These are phyloP conservation scores for Kodamaea neixiangensis DNA, from an alignment of 805 yeast genomes.

Conservation along the genomic window DNA sequence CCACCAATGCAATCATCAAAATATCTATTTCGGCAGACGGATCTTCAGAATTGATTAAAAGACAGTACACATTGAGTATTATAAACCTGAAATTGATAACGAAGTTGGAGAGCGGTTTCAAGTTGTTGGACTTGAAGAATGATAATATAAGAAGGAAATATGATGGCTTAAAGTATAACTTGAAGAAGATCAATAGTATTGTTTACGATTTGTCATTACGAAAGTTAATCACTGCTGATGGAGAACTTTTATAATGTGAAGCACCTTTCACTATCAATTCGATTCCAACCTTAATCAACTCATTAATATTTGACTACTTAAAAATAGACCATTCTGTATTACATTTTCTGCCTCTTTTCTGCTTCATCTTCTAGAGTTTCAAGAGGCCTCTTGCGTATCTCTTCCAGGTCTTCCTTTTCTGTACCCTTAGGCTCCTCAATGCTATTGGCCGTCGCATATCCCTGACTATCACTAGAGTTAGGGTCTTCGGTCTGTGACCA, in stretches of 20 bases:
- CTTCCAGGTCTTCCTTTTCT: neutral
- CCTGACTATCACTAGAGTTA: neutral
- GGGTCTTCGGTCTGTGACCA: neutral
- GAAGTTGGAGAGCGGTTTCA: constrained; percentile 28
- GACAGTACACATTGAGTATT: constrained; percentile 20
- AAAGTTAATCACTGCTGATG: constrained; percentile 6
- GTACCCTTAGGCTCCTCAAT: neutral
- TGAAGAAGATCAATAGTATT: constrained; percentile 27
- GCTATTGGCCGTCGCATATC: neutral
- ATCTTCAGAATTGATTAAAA: constrained; percentile 1
- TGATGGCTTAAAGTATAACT: constrained; percentile 31
- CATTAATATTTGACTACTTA: neutral
- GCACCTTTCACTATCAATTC: no score
- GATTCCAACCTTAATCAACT: no score
- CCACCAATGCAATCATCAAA: constrained; percentile 25
- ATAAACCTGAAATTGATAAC: constrained; percentile 25
- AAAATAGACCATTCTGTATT: neutral
- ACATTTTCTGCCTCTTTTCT: neutral
- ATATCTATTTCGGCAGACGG: constrained; percentile 15
- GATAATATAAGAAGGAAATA: constrained; percentile 28
- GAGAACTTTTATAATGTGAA: constrained; percentile 6
- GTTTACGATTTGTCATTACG: constrained; percentile 25
- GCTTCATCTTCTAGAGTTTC: neutral
- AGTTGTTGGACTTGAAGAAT: constrained; percentile 31
- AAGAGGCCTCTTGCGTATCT: neutral